phyloP scores from a whole-genome alignment of 1,139 yeast species.

The Pichia cactophila region DNA sequence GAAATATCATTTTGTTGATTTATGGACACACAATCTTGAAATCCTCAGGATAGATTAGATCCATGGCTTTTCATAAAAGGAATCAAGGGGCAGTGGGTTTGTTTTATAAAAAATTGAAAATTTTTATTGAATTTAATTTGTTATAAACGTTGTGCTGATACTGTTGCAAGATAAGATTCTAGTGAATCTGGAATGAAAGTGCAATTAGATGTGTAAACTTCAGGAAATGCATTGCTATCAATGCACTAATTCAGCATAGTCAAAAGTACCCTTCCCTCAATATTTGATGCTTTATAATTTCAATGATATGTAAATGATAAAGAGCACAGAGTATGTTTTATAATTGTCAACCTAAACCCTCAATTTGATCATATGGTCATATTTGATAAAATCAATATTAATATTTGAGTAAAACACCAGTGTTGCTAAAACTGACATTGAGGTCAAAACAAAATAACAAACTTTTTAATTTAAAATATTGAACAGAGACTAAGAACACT shows the following conservation, averaged over 20 bases:
- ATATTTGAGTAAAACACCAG: too few species aligned
- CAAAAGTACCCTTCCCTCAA: conserved; percentile 58
- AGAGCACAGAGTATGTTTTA: too few species aligned
- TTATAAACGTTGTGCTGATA: conserved; percentile 43
- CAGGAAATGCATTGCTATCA: conserved; percentile 26
- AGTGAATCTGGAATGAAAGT: conserved; percentile 60
- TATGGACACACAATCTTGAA: conserved; percentile 35
- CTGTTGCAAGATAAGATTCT: conserved; percentile 56
- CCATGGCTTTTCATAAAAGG: conserved; percentile 43
- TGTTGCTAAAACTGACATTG: too few species aligned
- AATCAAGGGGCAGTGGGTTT: conserved; percentile 56
- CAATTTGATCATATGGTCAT: too few species aligned
- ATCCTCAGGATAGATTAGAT: conserved; percentile 45
- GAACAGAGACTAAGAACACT: too few species aligned
- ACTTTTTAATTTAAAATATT: too few species aligned
- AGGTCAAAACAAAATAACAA: too few species aligned
- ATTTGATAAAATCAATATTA: too few species aligned
- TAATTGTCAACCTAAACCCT: too few species aligned
- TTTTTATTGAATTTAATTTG: conserved; percentile 13
- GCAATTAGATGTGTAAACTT: conserved; percentile 30
- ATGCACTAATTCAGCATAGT: conserved; percentile 87
- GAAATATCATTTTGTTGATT: conserved; percentile 16
- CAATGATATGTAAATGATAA: too few species aligned
- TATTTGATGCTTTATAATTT: too few species aligned
- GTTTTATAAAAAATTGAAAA: conserved; percentile 25